Base-by-base conservation (phyloP, 2,329 filamentous ascomycete genomes). In the Colletotrichum tanaceti region DNA sequence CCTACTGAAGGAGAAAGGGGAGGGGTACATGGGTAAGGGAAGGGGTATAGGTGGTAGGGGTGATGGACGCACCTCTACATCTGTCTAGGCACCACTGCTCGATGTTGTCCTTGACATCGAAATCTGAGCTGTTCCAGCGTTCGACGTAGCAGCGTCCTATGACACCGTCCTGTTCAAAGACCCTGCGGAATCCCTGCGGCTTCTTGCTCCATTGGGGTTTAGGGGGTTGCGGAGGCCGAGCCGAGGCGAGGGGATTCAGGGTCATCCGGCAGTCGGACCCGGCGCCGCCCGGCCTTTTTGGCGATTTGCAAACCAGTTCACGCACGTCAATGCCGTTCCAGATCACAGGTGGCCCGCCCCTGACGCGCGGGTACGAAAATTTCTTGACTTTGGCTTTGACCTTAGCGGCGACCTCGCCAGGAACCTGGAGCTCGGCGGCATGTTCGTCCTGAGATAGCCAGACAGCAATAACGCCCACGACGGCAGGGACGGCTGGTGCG, bases 251-350 rank as follows among this genome's bases (percentile, higher is more conserved):
- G 28, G 28, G 1, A 28, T 28, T 6, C 28, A 9, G 28, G 6
- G 28, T 9, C 28, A 28, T 28, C 7, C 28, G 38, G 2, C 44
- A 39, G 13, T n/a, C 13, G 47, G 32, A 47, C 2, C 22, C 5
- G 28, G 16, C 18, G 63, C 22, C 9, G 22, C 28, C 28, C 28
- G 28, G 28, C 28, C 28, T 28, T 28, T 28, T 28, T 28, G 28
- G 28, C 28, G 28, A 28, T 9, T 28, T 28, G 5, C 58, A 67
- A 13, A 44, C 24, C 11, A 46, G 39, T 7, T 38, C 39, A 5
- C 52, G 44, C 13, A 59, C 59, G 38, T 67, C 59, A 16, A 63
- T 58, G 10, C 64, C 64, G 52, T 63, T 67, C 64, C 64, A 67
- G 14, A 63, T 46, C 24, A 67, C 59, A 2, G 52, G 20, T 5